Conservation (phyloP, 176 grass and related monocot species). For the Phragmites australis region DNA sequence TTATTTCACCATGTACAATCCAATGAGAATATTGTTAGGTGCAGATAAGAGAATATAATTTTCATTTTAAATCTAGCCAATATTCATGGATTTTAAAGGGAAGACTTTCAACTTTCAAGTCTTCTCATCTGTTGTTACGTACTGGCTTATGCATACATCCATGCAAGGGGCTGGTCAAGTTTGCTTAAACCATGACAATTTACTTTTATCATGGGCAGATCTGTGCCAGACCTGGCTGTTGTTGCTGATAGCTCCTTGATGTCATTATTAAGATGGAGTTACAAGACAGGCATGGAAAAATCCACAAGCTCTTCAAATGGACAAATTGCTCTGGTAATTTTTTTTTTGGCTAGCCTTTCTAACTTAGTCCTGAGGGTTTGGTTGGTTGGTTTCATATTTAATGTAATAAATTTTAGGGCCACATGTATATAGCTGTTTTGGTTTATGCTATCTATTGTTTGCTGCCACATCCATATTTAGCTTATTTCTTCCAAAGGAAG, state of each 20-base stretch:
- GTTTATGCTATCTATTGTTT: constrained; percentile 26
- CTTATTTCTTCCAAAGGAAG: constrained; percentile 15
- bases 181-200: constrained; percentile 21
- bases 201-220: constrained; percentile 54
- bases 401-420: constrained; percentile 24
- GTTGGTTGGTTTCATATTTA: constrained; percentile 24
- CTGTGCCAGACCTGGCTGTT: constrained; percentile 62
- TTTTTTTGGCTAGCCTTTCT: constrained; percentile 26
- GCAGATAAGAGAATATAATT: background rate
- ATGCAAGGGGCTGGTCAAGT: background rate
- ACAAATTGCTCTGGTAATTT: constrained; percentile 74
- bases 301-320: constrained; percentile 77
- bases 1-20: constrained; percentile 6
- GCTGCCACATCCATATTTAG: background rate
- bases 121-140: constrained; percentile 7
- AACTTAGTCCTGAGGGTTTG: constrained; percentile 26
- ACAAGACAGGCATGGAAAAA: constrained; percentile 95
- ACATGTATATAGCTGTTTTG: constrained; percentile 1
- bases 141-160: background rate
- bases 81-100: constrained; percentile 18
- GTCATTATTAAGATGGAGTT: constrained; percentile 91
- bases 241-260: constrained; percentile 73
- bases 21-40: background rate
- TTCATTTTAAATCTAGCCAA: constrained; percentile 6
- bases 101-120: background rate